These are phyloP conservation scores for Collybia nuda DNA, from an alignment of 768 basidiomycete species.

Conservation along the genomic window DNA sequence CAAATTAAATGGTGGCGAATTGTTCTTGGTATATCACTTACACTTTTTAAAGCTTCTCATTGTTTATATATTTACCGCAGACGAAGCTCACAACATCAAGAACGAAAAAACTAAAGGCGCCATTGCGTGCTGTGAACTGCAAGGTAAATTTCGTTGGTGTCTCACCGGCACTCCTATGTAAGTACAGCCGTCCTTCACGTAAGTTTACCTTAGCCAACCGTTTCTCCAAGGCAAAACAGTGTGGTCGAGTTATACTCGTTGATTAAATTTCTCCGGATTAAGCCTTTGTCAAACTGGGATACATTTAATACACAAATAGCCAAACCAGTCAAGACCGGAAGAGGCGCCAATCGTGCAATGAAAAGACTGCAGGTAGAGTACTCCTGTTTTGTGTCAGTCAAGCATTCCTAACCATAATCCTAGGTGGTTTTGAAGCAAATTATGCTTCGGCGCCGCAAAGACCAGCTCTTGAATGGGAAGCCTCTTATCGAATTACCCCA, in stretches of 20 bases:
- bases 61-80: constrained; percentile 32
- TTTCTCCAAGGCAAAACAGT: constrained; percentile 69
- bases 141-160: constrained; percentile 84
- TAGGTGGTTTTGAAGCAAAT: constrained; percentile 80
- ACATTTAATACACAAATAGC: constrained; percentile 80
- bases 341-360: constrained; percentile 64
- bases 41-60: background rate
- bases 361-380: constrained; percentile 73
- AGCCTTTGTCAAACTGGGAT: constrained; percentile 77
- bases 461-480: constrained; percentile 72
- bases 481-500: constrained; percentile 79
- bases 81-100: constrained; percentile 96
- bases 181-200: constrained; percentile 14
- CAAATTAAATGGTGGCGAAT: constrained; percentile 81
- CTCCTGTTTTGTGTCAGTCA: background rate
- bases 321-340: constrained; percentile 73
- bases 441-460: constrained; percentile 90
- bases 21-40: constrained; percentile 65
- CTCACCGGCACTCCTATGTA: constrained; percentile 83
- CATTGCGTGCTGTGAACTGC: constrained; percentile 74
- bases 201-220: constrained; percentile 19
- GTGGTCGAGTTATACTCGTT: constrained; percentile 89
- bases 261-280: constrained; percentile 83
- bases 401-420: background rate
- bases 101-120: constrained; percentile 78